A percentile compares a stretch with the other conserved stretches of the same genome.
Conservation (phyloP, 1,284 basidiomycete species). For the Moesziomyces globuligerus region DNA sequence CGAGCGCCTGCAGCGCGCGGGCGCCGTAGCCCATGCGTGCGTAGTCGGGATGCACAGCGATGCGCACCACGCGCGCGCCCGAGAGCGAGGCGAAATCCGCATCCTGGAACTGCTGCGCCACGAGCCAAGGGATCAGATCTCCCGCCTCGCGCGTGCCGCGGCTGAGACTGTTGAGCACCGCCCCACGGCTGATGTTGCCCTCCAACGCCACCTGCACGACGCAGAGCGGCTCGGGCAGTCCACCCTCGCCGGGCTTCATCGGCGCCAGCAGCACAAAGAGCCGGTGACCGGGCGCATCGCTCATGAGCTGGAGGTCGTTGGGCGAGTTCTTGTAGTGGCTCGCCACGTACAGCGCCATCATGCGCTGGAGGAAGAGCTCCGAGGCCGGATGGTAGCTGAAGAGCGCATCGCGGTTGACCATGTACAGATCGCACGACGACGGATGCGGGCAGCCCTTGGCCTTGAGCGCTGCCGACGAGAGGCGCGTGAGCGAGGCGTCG, state of each 20-base stretch:
- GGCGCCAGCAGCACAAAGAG: conserved; percentile 93
- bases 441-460: conserved; percentile 77
- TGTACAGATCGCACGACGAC: conserved; percentile 90
- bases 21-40: conserved; percentile 93
- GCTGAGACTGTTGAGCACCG: conserved; percentile 84
- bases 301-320: conserved; percentile 95
- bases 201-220: conserved; percentile 91
- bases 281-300: conserved; percentile 95
- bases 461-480: conserved; percentile 67
- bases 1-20: conserved; percentile 86
- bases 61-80: conserved; percentile 89
- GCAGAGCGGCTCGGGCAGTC: conserved; percentile 76
- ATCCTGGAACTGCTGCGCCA: conserved; percentile 97
- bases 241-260: conserved; percentile 34
- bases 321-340: conserved; percentile 99
- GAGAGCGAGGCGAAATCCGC: conserved; percentile 87
- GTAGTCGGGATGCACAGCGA: conserved; percentile 98
- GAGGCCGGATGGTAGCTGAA: conserved; percentile 98
- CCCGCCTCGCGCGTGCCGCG: conserved; percentile 85
- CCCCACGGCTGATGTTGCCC: conserved; percentile 87
- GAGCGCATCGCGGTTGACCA: conserved; percentile 93
- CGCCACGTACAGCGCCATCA: conserved; percentile 98
- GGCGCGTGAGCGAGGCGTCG: conserved; percentile 81
- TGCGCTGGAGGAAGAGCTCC: conserved; percentile 94
- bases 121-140: conserved; percentile 97